Evolutionary conservation across 768 basidiomycete species (phyloP).

Genomic region (Chiua virens): DNA sequence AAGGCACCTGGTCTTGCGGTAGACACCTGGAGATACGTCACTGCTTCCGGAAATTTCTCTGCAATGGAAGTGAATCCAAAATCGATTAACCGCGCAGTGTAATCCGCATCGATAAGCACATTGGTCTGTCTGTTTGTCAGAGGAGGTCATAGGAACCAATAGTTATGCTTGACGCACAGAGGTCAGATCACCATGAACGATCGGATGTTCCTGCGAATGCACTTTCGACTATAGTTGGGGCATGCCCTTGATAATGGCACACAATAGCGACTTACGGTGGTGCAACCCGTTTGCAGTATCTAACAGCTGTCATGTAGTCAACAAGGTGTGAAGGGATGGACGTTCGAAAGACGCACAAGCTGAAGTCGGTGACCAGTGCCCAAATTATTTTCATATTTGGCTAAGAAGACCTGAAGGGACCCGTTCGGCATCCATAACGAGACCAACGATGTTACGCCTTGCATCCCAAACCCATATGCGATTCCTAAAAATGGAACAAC

Average conservation of each 20-base stretch:
- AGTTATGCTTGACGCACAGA: slow-evolving; percentile 1
- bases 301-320: slow-evolving; percentile 16
- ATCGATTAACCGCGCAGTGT: slow-evolving; percentile 41
- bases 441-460: slow-evolving; percentile 24
- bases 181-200: slow-evolving; percentile 22
- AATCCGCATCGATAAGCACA: slow-evolving; percentile 10
- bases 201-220: background rate
- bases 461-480: slow-evolving; percentile 25
- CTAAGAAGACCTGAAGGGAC: slow-evolving; percentile 21
- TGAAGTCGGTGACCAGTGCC: background rate
- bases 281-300: slow-evolving; percentile 14
- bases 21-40: slow-evolving; percentile 12
- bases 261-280: slow-evolving; percentile 5
- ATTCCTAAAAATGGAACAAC: slow-evolving; percentile 30
- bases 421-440: slow-evolving; percentile 33
- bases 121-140: slow-evolving; percentile 12
- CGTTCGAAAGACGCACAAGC: slow-evolving; percentile 10
- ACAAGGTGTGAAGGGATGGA: slow-evolving; percentile 12
- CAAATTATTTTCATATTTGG: background rate
- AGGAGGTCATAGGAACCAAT: too few species aligned
- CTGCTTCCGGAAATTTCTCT: slow-evolving; percentile 5
- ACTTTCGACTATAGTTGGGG: background rate
- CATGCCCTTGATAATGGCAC: background rate
- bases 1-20: slow-evolving; percentile 35
- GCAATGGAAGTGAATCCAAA: slow-evolving; percentile 39